These are phyloP conservation scores for Citrus inodora DNA, from an alignment of 345 rosid species.

Conservation along the genomic window DNA sequence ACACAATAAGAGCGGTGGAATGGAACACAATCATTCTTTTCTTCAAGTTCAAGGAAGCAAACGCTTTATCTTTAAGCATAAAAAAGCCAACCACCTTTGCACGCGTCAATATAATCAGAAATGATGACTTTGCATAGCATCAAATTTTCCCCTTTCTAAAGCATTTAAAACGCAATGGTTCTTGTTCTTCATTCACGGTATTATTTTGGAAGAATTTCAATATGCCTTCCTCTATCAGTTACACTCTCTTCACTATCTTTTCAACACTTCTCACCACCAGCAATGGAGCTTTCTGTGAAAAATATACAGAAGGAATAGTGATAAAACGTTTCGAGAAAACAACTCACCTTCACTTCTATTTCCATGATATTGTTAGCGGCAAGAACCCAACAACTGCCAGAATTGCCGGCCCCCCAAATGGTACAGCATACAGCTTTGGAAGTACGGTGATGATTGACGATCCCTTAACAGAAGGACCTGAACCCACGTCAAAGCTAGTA, in stretches of 20 bases:
- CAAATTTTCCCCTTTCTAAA: background rate
- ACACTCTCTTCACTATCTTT: conserved; percentile 14
- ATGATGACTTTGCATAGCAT: background rate
- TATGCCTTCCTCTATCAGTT: conserved; percentile 11
- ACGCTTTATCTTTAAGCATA: conserved; percentile 4
- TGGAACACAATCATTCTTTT: conserved; percentile 21
- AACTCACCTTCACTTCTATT: conserved; percentile 29
- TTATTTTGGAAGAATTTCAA: background rate
- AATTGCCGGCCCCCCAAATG: conserved; percentile 22
- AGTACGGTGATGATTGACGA: conserved; percentile 23
- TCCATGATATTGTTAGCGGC: conserved; percentile 28
- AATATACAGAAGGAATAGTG: conserved; percentile 19
- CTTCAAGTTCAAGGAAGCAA: background rate
- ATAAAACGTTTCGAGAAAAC: conserved; percentile 22
- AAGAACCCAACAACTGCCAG: conserved; percentile 15
- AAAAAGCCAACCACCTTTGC: background rate
- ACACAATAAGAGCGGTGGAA: conserved; percentile 2
- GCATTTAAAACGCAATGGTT: background rate
- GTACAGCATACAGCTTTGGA: conserved; percentile 15
- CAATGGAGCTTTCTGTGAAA: conserved; percentile 33
- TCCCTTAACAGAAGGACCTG: conserved; percentile 31
- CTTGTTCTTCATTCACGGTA: background rate
- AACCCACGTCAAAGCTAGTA: conserved; percentile 30
- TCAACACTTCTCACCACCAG: background rate
- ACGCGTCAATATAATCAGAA: background rate